These are phyloP conservation scores for Colletotrichum cereale DNA, from an alignment of 2,329 filamentous ascomycete genomes.

Conservation along the genomic window DNA sequence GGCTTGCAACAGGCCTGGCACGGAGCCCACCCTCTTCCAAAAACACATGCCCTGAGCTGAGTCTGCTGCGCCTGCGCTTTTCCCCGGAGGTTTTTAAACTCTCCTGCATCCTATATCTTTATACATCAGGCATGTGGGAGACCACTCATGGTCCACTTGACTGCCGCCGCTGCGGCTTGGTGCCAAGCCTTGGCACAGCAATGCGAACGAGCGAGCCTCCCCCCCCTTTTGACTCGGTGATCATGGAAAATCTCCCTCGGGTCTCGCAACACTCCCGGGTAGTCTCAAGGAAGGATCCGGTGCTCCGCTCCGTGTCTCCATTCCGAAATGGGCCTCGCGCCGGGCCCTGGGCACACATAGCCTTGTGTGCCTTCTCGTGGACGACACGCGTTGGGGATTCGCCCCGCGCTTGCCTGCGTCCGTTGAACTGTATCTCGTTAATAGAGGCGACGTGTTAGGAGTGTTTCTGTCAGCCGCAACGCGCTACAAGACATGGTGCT, in stretches of 20 bases:
- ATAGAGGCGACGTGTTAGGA: background rate
- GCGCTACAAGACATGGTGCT: conserved; percentile 21
- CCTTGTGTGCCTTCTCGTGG: background rate
- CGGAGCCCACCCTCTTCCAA: conserved; percentile 5
- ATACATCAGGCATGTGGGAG: background rate
- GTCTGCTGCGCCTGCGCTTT: background rate
- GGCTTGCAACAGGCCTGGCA: conserved; percentile 18
- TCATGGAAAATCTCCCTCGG: background rate
- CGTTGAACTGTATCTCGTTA: background rate
- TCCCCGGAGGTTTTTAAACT: background rate
- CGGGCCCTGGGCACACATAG: background rate
- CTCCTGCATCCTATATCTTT: background rate
- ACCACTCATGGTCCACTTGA: background rate
- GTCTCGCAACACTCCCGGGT: too few species aligned
- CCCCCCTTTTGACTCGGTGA: conserved; percentile 5
- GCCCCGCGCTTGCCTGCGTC: background rate
- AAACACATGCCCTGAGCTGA: conserved; percentile 19
- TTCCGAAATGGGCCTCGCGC: background rate
- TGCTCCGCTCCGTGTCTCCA: conserved; percentile 6
- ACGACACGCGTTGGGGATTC: background rate
- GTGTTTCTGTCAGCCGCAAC: conserved; percentile 31
- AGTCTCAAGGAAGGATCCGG: background rate
- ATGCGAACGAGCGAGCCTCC: background rate
- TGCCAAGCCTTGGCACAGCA: background rate
- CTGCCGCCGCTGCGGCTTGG: background rate